Percentiles rank a stretch among this genome's conserved stretches.
Conservation (phyloP, 1,284 basidiomycete species). For the Trichosporon sp. region DNA sequence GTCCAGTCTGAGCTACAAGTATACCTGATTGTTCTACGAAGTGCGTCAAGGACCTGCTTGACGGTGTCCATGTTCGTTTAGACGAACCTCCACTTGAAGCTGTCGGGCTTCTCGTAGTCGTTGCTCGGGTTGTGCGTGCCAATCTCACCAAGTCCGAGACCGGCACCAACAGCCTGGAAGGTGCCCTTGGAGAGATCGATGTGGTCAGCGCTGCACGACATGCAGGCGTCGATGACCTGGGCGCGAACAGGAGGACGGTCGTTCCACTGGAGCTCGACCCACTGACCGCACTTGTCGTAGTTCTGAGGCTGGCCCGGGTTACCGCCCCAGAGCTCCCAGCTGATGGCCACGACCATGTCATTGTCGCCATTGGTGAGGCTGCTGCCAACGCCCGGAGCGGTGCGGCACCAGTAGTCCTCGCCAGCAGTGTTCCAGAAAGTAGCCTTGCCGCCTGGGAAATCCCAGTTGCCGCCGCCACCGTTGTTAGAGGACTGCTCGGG, state of each 20-base stretch:
- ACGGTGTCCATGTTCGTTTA: background rate
- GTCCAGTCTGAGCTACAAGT: slow-evolving; percentile 8
- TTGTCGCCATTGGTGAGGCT: background rate
- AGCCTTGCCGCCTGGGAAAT: background rate
- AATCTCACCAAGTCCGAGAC: background rate
- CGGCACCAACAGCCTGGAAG: slow-evolving; percentile 6
- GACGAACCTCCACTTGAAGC: slow-evolving; percentile 12
- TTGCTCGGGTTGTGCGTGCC: background rate
- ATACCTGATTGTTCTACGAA: background rate
- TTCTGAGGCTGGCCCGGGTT: background rate
- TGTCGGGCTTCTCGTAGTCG: background rate
- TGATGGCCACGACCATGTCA: slow-evolving; percentile 3
- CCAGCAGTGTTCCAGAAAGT: background rate
- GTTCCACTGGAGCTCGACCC: slow-evolving; percentile 5
- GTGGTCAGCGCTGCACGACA: background rate
- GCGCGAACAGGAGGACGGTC: background rate
- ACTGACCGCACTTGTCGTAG: slow-evolving; percentile 15
- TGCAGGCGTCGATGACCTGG: slow-evolving; percentile 18
- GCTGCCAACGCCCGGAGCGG: background rate
- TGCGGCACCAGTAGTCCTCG: slow-evolving; percentile 1
- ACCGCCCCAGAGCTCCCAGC: background rate
- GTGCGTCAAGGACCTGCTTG: background rate
- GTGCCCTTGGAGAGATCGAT: slow-evolving; percentile 4
- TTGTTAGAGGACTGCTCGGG: background rate
- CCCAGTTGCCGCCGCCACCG: background rate